Conservation (phyloP, 140 eudicot species). For the Erigeron philadelphicus region DNA sequence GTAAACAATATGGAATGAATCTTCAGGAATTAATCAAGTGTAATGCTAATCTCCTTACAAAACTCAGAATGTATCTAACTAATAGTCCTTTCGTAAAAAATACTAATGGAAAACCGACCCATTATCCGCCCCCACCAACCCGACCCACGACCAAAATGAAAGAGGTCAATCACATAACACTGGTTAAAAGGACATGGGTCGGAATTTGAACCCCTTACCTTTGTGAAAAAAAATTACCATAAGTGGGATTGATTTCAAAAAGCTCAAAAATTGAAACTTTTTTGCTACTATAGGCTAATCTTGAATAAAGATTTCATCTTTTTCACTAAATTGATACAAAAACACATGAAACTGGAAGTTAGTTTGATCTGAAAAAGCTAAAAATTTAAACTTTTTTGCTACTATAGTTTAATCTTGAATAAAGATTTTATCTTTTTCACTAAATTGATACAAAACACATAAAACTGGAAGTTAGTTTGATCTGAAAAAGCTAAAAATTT, state of each 20-base stretch:
- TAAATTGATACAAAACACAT: not conserved
- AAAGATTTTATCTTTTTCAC: not conserved
- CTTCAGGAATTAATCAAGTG: too few relatives aligned
- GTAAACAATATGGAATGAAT: too few relatives aligned
- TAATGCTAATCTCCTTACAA: too few relatives aligned
- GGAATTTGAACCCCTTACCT: too few relatives aligned
- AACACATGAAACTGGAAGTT: conserved; percentile 4
- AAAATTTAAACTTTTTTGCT: conserved; percentile 2
- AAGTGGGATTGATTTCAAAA: not conserved
- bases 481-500: conserved; percentile 6
- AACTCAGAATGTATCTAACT: too few relatives aligned
- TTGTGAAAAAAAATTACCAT: not conserved
- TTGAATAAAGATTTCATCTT: not conserved
- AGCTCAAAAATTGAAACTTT: not conserved
- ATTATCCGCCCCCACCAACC: too few relatives aligned
- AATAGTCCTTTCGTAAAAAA: too few relatives aligned
- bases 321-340: not conserved
- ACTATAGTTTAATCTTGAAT: not conserved
- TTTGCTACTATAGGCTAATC: not conserved
- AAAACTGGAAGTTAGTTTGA: not conserved
- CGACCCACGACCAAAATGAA: too few relatives aligned
- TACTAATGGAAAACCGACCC: too few relatives aligned
- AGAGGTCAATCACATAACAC: not conserved
- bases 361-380: not conserved
- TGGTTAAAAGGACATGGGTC: not conserved